Evolutionary conservation across 371 early-diverging fungal genomes (phyloP).

Genomic region (Dichotomocladium elegans): DNA sequence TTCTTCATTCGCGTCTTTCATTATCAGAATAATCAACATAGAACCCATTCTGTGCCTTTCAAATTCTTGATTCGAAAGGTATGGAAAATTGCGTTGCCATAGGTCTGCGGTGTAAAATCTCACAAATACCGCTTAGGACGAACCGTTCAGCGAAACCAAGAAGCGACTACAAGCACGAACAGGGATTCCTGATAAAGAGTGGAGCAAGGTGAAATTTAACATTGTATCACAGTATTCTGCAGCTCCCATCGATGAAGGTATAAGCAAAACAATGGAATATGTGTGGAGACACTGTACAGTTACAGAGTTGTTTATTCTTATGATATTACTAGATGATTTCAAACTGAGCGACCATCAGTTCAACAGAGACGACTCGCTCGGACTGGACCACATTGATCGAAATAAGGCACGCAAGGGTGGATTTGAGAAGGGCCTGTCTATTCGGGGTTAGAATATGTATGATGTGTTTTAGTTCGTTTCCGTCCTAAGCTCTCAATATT

Average conservation of each 20-base stretch:
- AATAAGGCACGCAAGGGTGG: conserved; percentile 41
- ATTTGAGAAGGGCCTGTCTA: conserved; percentile 46
- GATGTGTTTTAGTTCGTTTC: too few relatives aligned
- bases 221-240: conserved; percentile 34
- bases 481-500: too few relatives aligned
- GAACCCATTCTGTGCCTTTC: conserved; percentile 85
- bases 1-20: conserved; percentile 64
- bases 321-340: conserved; percentile 38
- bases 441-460: conserved; percentile 42
- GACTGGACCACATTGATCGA: conserved; percentile 71
- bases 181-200: conserved; percentile 85
- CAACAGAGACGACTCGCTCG: conserved; percentile 47
- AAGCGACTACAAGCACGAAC: conserved; percentile 66
- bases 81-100: not conserved
- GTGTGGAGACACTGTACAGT: not conserved
- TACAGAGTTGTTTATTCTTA: conserved; percentile 1
- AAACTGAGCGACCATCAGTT: conserved; percentile 47
- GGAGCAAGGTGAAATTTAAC: conserved; percentile 70
- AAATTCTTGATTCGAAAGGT: conserved; percentile 63
- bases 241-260: conserved; percentile 48
- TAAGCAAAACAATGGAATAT: too few relatives aligned
- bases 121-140: conserved; percentile 46
- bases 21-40: conserved; percentile 61
- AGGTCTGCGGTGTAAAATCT: too few relatives aligned
- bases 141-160: conserved; percentile 67